Conservation (phyloP, 768 basidiomycete genomes). For the Candolleomyces eurysporus region DNA sequence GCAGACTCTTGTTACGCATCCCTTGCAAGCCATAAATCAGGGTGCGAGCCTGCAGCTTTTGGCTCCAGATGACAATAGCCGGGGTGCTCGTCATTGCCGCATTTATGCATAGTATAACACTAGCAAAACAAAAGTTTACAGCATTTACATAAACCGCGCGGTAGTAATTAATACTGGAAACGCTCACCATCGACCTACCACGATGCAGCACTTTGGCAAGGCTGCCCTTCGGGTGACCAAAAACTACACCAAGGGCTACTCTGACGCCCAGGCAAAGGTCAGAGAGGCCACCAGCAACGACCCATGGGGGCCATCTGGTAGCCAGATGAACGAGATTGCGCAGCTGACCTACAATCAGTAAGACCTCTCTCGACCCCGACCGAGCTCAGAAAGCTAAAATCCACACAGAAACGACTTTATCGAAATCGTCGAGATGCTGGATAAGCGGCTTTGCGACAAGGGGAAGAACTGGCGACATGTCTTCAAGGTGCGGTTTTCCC, state of each 20-base stretch:
- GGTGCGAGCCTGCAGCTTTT: too few relatives aligned
- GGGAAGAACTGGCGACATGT: conserved; percentile 98
- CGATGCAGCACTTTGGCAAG: conserved; percentile 78
- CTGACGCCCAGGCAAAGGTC: conserved; percentile 92
- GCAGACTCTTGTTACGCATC: too few relatives aligned
- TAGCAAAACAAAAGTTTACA: too few relatives aligned
- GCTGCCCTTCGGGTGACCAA: conserved; percentile 85
- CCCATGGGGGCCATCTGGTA: conserved; percentile 95
- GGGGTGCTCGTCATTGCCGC: too few relatives aligned
- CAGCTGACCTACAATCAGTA: conserved; percentile 97
- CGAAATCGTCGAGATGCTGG: conserved; percentile 99
- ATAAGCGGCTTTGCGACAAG: conserved; percentile 97
- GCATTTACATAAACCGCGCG: too few relatives aligned
- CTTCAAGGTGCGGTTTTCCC: neutral
- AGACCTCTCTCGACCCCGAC: conserved; percentile 28
- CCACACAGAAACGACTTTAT: conserved; percentile 84
- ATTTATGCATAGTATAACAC: too few relatives aligned
- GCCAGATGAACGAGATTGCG: conserved; percentile 99
- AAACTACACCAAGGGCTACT: conserved; percentile 95
- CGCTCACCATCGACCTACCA: neutral
- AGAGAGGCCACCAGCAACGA: conserved; percentile 97
- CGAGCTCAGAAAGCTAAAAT: neutral
- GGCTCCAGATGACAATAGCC: too few relatives aligned
- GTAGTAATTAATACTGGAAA: too few relatives aligned
- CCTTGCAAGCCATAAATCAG: too few relatives aligned